Percentiles rank a stretch among this genome's conserved stretches.
Evolutionary conservation across 352 stramenopile genomes (phyloP).

Genomic region (Pythium brassicae): DNA sequence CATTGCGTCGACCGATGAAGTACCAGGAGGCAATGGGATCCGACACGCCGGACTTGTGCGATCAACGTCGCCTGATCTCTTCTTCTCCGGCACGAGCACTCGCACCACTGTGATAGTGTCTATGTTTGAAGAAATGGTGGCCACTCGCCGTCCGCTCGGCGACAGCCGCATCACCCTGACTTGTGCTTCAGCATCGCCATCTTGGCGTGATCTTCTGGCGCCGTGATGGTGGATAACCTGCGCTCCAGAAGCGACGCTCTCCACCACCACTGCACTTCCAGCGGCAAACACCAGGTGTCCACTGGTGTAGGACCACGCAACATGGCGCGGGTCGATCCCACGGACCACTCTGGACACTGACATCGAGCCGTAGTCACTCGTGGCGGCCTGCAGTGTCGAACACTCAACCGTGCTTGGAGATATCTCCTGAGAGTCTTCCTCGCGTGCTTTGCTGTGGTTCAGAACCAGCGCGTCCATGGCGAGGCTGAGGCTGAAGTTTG

Average conservation of each 20-base stretch:
- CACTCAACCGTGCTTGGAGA: neutral
- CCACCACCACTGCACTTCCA: conserved; percentile 24
- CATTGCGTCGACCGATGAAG: conserved; percentile 2
- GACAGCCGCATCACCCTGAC: conserved; percentile 31
- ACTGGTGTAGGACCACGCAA: conserved; percentile 28
- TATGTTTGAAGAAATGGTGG: conserved; percentile 21
- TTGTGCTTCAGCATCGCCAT: conserved; percentile 1
- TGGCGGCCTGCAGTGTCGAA: conserved; percentile 3
- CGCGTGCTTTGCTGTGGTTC: neutral
- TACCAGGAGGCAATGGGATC: conserved; percentile 2
- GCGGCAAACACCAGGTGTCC: conserved; percentile 28
- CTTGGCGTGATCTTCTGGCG: neutral
- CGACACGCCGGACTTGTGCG: too few relatives aligned
- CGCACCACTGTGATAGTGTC: conserved; percentile 14
- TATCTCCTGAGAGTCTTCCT: neutral
- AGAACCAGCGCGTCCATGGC: conserved; percentile 32
- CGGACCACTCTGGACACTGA: conserved; percentile 4
- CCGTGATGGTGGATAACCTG: conserved; percentile 20
- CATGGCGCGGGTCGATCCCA: conserved; percentile 10
- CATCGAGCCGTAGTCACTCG: conserved; percentile 1
- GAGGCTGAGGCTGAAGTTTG: conserved; percentile 28
- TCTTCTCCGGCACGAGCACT: neutral
- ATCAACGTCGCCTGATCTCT: neutral
- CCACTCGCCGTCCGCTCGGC: conserved; percentile 12
- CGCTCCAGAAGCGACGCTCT: conserved; percentile 23